Base-by-base conservation (phyloP, 257 asterid genomes). In the Capsicum rhomboideum region DNA sequence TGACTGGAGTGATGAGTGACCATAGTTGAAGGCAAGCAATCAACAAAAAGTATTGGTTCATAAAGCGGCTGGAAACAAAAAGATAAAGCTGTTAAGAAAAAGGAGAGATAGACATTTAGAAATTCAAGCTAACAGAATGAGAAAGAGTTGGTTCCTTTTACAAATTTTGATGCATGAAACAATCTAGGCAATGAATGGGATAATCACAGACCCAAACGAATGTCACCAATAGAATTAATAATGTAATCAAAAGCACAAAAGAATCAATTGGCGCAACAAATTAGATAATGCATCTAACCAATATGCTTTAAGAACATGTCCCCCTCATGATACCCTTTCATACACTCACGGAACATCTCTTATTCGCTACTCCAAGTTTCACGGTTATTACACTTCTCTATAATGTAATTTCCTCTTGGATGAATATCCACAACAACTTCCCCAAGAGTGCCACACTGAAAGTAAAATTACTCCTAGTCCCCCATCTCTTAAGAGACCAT, bases 1-100 rank as follows among this genome's bases (percentile, higher is more conserved):
- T 97, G 85, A 97, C 99, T 37, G 99, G 99, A 83, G 99, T 97
- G 80, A 97, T 97, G 84, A 97, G 98, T 66, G 99, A 91, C 99
- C 99, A 97, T 54, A 97, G 93, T 87, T 97, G 99, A 90, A 97
- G 98, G 92, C 99, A 97, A 84, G 99, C 99, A 85, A 97, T 97
- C 94, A 97, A 88, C 95, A 97, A 89, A 89, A 97, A 97, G 92
- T 97, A 97, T 91, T 95, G 99, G 87, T 97, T 97, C 99, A 97
- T 97, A 80, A 97, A 95, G 69, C 99, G 99, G 92, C 99, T 97
- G 98, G 86, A 90, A 88, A 84, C 82, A 82, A 52, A 77, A 55
- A 44, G 77, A 11, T 11, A 83, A 66, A 86, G 83, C 46, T 64
- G 83, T 87, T 83, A 91, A 88, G 86, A 54, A 68, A 55, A 79